A percentile compares a stretch with the other conserved stretches of the same genome.
These are phyloP conservation scores for Madurella mycetomatis DNA, from an alignment of 2,329 filamentous ascomycete species.

Conservation along the genomic window DNA sequence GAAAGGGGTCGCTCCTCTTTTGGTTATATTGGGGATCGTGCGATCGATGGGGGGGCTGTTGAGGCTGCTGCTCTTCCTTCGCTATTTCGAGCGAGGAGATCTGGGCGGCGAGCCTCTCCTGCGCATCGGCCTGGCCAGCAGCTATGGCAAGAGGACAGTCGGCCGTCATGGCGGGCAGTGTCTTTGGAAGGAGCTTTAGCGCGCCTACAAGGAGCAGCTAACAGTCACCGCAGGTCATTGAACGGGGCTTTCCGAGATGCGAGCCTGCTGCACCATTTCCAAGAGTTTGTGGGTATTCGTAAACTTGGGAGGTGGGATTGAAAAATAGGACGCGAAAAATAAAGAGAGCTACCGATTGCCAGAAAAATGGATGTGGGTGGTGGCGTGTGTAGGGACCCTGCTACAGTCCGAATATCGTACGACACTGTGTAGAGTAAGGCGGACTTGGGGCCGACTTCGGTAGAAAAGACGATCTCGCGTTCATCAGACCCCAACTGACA, in stretches of 20 bases:
- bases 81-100: conserved; percentile 26
- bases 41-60: conserved; percentile 58
- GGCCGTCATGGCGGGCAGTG: conserved; percentile 19
- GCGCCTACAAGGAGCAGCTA: conserved; percentile 21
- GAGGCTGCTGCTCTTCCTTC: conserved; percentile 7
- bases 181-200: conserved; percentile 4
- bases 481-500: background rate
- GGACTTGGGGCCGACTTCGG: conserved; percentile 2
- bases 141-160: conserved; percentile 9
- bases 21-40: conserved; percentile 68
- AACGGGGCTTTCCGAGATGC: conserved; percentile 18
- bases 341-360: background rate
- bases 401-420: background rate
- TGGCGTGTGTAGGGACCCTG: background rate
- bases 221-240: conserved; percentile 24
- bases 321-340: conserved; percentile 3
- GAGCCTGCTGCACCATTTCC: conserved; percentile 22
- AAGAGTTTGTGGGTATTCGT: background rate
- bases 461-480: background rate
- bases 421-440: background rate
- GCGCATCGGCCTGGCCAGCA: conserved; percentile 10
- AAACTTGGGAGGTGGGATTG: background rate
- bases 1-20: conserved; percentile 88
- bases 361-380: background rate
- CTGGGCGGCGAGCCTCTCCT: conserved; percentile 21